phyloP scores from a whole-genome alignment of 2,329 filamentous ascomycete species.

The Cladosporium sp. region DNA sequence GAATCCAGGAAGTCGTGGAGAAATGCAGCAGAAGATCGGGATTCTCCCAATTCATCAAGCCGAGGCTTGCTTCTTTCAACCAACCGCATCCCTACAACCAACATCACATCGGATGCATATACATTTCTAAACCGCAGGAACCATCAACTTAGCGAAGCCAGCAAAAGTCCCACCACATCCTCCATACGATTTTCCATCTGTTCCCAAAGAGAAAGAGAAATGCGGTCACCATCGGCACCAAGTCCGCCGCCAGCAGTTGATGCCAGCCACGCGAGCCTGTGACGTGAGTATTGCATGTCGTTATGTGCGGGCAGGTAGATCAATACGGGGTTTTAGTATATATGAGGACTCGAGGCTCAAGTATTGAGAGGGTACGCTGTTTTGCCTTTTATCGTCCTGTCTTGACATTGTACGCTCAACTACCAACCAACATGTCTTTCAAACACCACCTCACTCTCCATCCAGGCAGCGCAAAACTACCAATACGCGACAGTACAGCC shows the following conservation, averaged over 20 bases:
- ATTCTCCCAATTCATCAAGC: too few relatives aligned
- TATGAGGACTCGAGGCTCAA: too few relatives aligned
- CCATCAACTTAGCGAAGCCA: neutral
- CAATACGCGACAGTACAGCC: conserved; percentile 41
- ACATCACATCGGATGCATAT: neutral
- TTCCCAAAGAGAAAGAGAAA: neutral
- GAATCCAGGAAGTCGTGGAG: too few relatives aligned
- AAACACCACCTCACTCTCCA: conserved; percentile 49
- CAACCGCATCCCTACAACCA: neutral
- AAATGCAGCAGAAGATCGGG: too few relatives aligned
- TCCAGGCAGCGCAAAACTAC: conserved; percentile 40
- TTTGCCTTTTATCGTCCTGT: neutral
- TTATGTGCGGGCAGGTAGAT: neutral
- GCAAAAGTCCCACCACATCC: neutral
- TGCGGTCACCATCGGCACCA: neutral
- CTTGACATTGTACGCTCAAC: neutral
- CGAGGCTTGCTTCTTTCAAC: too few relatives aligned
- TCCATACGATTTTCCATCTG: neutral
- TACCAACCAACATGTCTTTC: neutral
- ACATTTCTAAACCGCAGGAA: neutral
- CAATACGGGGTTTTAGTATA: neutral
- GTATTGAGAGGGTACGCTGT: too few relatives aligned
- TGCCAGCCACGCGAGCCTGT: neutral
- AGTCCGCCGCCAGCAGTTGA: neutral
- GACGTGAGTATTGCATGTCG: conserved; percentile 17